phyloP scores from a whole-genome alignment of 306 rosid species.

The Medicago ruthenica region DNA sequence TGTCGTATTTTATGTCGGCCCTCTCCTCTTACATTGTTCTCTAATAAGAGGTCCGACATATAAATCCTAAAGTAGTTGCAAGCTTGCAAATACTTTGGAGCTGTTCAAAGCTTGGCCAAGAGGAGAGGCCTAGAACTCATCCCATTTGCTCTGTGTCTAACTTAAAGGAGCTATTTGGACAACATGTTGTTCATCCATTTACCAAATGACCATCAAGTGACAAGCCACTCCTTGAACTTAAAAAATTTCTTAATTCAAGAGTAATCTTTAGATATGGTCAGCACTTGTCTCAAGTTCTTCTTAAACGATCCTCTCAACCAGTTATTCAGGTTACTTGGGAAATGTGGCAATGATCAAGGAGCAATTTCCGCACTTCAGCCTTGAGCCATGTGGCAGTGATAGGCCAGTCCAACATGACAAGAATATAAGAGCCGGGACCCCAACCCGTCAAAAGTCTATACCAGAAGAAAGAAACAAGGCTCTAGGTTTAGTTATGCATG shows the following conservation, averaged over 20 bases:
- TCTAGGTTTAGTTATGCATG: neutral
- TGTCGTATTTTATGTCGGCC: too few species aligned
- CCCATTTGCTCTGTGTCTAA: neutral
- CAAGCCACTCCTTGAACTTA: neutral
- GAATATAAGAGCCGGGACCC: neutral
- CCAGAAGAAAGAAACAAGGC: neutral
- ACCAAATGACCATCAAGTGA: neutral
- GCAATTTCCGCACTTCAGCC: neutral
- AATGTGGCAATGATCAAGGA: neutral
- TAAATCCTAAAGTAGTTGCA: neutral
- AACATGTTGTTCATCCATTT: neutral
- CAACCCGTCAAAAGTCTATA: neutral
- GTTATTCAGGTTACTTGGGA: neutral
- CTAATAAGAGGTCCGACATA: neutral
- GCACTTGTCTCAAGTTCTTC: neutral
- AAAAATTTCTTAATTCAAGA: neutral
- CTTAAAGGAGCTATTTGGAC: neutral
- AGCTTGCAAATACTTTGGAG: neutral
- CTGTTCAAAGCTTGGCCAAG: neutral
- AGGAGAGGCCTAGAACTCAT: neutral
- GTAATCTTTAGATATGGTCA: neutral
- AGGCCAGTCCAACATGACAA: neutral
- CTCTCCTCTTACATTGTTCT: neutral
- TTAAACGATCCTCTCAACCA: neutral
- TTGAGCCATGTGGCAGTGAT: neutral